Percentiles rank a stretch among this genome's conserved stretches.
These are phyloP conservation scores for Dipteronia dyeriana DNA, from an alignment of 345 rosid genomes.

Conservation along the genomic window DNA sequence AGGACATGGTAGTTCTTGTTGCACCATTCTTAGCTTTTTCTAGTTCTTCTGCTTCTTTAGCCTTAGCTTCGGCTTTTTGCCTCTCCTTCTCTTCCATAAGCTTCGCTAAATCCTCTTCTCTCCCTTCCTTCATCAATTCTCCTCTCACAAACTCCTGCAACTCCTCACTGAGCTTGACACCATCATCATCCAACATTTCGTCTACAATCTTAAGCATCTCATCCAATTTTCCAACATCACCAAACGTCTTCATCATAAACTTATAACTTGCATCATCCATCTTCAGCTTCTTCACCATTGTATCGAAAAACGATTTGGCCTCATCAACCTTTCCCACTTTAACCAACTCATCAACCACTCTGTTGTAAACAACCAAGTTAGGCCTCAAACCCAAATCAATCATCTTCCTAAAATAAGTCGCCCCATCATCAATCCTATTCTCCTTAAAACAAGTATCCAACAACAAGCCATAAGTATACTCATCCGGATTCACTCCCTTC, in stretches of 20 bases:
- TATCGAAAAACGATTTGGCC: conserved; percentile 70
- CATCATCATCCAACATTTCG: conserved; percentile 71
- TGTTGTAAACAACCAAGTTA: conserved; percentile 69
- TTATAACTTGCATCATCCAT: conserved; percentile 74
- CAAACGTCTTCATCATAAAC: conserved; percentile 71
- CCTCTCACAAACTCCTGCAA: conserved; percentile 74
- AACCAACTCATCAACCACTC: conserved; percentile 64
- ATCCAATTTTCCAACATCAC: conserved; percentile 63
- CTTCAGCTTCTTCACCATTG: conserved; percentile 86
- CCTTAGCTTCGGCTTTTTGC: conserved; percentile 87
- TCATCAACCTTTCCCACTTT: conserved; percentile 66
- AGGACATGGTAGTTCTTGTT: conserved; percentile 46
- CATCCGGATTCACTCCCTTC: conserved; percentile 82
- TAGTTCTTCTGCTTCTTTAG: conserved; percentile 64
- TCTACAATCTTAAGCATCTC: conserved; percentile 79
- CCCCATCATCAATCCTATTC: conserved; percentile 72
- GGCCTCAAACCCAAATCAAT: conserved; percentile 74
- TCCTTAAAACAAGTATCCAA: conserved; percentile 80
- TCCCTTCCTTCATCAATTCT: conserved; percentile 68
- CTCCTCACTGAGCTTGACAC: conserved; percentile 55
- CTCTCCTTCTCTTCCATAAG: conserved; percentile 87
- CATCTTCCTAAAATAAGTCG: conserved; percentile 70
- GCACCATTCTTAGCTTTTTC: conserved; percentile 79
- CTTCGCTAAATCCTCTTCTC: conserved; percentile 72
- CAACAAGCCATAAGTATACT: conserved; percentile 63